Conservation (phyloP, 2,329 filamentous ascomycete genomes). For the Sporothrix euskadiensis region DNA sequence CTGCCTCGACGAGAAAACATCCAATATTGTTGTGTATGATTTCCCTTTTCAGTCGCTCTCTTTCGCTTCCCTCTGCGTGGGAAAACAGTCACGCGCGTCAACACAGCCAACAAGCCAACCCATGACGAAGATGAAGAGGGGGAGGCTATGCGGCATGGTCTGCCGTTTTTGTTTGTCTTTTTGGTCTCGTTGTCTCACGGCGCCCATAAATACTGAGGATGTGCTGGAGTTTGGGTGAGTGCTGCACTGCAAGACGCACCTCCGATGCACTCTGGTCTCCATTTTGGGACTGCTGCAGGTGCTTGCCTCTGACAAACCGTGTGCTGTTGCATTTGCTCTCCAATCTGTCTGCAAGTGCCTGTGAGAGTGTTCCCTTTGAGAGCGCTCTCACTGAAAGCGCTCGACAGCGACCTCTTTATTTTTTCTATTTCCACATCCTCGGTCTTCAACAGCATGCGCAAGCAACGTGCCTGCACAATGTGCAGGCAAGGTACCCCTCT, state of each 20-base stretch:
- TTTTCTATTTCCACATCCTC: not conserved
- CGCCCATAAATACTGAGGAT: not conserved
- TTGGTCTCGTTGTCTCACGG: not conserved
- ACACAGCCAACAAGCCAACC: conserved; percentile 12
- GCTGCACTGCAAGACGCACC: conserved; percentile 8
- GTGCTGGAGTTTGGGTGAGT: conserved; percentile 1
- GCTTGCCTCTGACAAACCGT: not conserved
- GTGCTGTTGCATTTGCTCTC: not conserved
- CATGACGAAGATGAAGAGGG: not conserved
- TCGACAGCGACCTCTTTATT: not conserved
- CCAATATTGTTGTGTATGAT: not conserved
- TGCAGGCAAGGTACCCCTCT: conserved; percentile 14
- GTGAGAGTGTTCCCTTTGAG: not conserved
- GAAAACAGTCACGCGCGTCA: conserved; percentile 17
- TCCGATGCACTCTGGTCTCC: conserved; percentile 17
- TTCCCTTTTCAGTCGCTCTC: not conserved
- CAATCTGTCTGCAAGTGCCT: not conserved
- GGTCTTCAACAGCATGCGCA: not conserved
- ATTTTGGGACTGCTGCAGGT: conserved; percentile 22
- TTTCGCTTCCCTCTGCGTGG: not conserved
- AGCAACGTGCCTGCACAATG: not conserved
- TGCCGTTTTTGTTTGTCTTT: not conserved
- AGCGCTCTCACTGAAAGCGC: not conserved
- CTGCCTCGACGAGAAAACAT: not conserved
- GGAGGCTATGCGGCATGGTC: not conserved